phyloP scores from a whole-genome alignment of 1,139 yeast genomes.

The Pneumocystis jirovecii region DNA sequence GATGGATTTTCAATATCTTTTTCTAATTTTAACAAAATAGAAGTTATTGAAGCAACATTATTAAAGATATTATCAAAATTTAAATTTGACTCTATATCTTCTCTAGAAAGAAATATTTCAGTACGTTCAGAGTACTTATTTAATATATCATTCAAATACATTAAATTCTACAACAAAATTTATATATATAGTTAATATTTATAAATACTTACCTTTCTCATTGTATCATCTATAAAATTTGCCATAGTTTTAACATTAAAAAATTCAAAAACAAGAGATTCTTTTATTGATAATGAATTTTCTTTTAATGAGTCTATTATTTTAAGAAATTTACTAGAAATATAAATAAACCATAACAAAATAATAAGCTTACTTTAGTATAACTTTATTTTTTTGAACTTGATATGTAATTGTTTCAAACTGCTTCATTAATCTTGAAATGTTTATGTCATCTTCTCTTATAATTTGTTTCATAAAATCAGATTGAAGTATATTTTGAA shows the following conservation, averaged over 20 bases:
- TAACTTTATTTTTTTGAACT: background rate
- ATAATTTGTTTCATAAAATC: background rate
- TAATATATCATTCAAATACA: background rate
- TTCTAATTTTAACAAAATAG: background rate
- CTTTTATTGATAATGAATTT: background rate
- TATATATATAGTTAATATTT: background rate
- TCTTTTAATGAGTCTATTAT: background rate
- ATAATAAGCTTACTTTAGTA: background rate
- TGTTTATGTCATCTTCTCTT: background rate
- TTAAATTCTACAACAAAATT: background rate
- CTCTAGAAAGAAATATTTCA: background rate
- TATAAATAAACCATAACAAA: background rate
- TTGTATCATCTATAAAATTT: background rate
- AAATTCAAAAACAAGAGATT: background rate
- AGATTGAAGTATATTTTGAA: background rate
- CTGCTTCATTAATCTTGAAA: background rate
- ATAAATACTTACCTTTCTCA: background rate
- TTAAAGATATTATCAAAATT: background rate
- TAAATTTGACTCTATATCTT: background rate
- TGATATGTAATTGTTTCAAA: background rate
- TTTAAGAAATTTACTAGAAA: background rate
- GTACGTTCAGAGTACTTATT: background rate
- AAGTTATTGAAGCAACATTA: background rate
- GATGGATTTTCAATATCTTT: background rate
- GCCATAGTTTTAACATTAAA: background rate